Evolutionary conservation across 306 rosid genomes (phyloP), one percentile per base, ranked within the genome.

Genomic region (Lagenaria siceraria): DNA sequence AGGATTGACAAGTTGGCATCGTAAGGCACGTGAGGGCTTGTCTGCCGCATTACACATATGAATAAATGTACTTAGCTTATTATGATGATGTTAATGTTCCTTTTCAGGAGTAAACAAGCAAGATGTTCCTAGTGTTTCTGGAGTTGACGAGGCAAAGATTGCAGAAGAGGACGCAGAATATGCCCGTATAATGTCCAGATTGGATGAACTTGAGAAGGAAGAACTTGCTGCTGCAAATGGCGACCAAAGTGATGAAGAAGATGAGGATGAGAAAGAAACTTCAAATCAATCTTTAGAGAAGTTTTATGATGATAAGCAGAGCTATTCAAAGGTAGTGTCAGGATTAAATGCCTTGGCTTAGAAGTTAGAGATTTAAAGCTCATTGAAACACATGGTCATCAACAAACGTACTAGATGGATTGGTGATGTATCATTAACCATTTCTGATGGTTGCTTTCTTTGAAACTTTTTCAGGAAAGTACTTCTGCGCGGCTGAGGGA

Each of bases 181-280:
- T 85, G 88, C 88, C 79, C 82, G 74, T 14, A 78, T 94, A 14
- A 64, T 83, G 83, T 27, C 95, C 63, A 84, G 79, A 84, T 36
- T 89, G 86, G 97, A 89, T 74, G 92, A 88, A 77, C 95, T 94
- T 36, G 98, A 91, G 87, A 82, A 78, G 58, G 76, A 70, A 75
- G 96, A 90, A 81, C 90, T 83, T 84, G 95, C 86, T 78, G 95
- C 92, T 31, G 88, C 87, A 82, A 79, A 70, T 77, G 81, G 74
- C 55, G 29, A 54, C 65, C 77, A 52, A 48, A 48, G 69, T 74
- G 87, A 83, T 46, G 77, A 82, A 61, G 86, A 83, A 66, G 87
- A 82, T 19, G 87, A 84, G 78, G 75, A 83, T 80, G 65, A 72
- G 70, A 73, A 83, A 51, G 82, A 56, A 74, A 80, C 77, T 80